These are phyloP conservation scores for Phragmites australis DNA, from an alignment of 176 grass and related monocot genomes.

Conservation along the genomic window DNA sequence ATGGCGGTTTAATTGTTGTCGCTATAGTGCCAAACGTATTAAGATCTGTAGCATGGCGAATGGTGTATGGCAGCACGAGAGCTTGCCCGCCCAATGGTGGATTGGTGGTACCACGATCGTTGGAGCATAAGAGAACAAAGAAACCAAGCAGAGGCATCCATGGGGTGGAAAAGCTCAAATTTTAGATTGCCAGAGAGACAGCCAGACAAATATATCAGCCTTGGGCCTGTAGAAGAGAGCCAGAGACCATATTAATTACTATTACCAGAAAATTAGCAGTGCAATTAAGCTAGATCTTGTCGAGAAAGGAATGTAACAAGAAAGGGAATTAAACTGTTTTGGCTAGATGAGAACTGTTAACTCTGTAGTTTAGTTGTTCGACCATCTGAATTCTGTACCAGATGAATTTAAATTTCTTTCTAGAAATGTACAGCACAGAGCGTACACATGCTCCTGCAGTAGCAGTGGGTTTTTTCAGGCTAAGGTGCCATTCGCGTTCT, in stretches of 20 bases:
- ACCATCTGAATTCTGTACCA: neutral
- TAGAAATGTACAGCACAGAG: neutral
- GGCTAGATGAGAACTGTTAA: neutral
- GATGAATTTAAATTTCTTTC: neutral
- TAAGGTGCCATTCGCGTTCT: neutral
- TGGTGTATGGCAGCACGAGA: conserved; percentile 41
- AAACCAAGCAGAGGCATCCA: neutral
- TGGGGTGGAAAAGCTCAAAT: neutral
- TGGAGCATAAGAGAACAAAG: neutral
- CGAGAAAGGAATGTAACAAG: neutral
- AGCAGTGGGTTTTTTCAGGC: neutral
- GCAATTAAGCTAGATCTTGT: neutral
- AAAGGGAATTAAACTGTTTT: neutral
- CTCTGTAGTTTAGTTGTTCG: neutral
- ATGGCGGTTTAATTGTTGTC: conserved; percentile 25
- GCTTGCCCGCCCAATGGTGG: neutral
- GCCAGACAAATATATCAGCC: neutral
- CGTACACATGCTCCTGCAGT: too few species aligned
- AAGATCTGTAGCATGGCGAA: conserved; percentile 36
- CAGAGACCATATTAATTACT: neutral
- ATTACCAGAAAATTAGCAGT: neutral
- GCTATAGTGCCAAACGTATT: conserved; percentile 42
- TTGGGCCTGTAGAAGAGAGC: neutral
- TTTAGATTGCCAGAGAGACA: neutral
- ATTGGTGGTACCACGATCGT: conserved; percentile 16